A percentile compares a stretch with the other conserved stretches of the same genome.
Evolutionary conservation across 1,139 yeast species (phyloP).

Genomic region (Saccharomyces hybrid): DNA sequence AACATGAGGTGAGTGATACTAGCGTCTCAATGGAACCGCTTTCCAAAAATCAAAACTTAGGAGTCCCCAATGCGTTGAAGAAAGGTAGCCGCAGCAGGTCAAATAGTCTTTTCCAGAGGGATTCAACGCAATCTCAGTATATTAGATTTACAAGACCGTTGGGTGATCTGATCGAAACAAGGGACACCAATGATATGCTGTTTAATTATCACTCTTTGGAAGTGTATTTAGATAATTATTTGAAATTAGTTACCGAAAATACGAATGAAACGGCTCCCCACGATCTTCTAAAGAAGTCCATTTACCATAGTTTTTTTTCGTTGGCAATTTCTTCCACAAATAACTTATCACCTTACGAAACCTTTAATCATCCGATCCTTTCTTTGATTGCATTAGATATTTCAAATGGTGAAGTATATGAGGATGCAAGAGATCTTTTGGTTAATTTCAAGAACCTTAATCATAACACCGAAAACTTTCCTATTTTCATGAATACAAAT

Average conservation of each 20-base stretch:
- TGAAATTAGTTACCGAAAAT: conserved; percentile 31
- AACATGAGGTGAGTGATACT: conserved; percentile 2
- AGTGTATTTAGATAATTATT: conserved; percentile 28
- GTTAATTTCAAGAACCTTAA: conserved; percentile 40
- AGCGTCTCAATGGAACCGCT: not conserved
- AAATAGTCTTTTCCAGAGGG: conserved; percentile 28
- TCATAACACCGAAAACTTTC: conserved; percentile 34
- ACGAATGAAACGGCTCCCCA: conserved; percentile 20
- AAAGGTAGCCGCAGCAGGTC: conserved; percentile 15
- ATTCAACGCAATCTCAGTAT: conserved; percentile 30
- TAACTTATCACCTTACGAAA: conserved; percentile 71
- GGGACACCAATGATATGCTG: conserved; percentile 24
- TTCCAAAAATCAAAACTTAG: conserved; percentile 1
- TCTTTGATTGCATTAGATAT: conserved; percentile 56
- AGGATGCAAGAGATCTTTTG: conserved; percentile 48
- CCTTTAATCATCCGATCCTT: conserved; percentile 83
- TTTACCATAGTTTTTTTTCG: conserved; percentile 56
- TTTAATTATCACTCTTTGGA: conserved; percentile 33
- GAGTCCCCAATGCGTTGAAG: not conserved
- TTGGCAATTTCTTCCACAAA: conserved; percentile 52
- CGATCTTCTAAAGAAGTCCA: conserved; percentile 34
- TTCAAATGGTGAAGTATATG: conserved; percentile 32
- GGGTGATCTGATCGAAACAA: conserved; percentile 32
- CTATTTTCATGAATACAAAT: conserved; percentile 51
- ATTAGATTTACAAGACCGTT: conserved; percentile 44